phyloP scores from a whole-genome alignment of 2,329 filamentous ascomycete genomes.

The Aspergillus unguis region DNA sequence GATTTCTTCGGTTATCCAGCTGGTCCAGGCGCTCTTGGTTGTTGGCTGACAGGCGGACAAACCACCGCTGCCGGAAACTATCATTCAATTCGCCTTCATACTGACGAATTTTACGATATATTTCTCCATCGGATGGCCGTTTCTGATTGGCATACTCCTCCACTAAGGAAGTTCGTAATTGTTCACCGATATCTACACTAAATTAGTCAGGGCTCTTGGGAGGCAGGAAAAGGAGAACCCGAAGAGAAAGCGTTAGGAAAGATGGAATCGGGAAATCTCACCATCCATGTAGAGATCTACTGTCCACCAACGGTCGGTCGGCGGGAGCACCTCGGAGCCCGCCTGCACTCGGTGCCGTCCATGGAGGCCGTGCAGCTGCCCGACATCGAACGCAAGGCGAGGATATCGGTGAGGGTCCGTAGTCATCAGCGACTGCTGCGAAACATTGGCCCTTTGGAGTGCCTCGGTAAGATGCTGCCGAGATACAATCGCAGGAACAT shows the following conservation, averaged over 20 bases:
- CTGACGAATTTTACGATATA: not conserved
- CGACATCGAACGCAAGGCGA: slow-evolving; percentile 19
- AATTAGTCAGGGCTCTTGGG: too few species aligned
- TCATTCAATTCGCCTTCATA: not conserved
- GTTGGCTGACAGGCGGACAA: slow-evolving; percentile 8
- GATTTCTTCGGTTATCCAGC: slow-evolving; percentile 7
- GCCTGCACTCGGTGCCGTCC: slow-evolving; percentile 22
- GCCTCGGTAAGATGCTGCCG: slow-evolving; percentile 19
- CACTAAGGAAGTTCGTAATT: slow-evolving; percentile 11
- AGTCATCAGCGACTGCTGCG: slow-evolving; percentile 8
- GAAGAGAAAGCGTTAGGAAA: too few species aligned
- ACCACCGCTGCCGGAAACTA: slow-evolving; percentile 5
- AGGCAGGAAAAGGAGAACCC: too few species aligned
- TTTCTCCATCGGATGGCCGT: not conserved
- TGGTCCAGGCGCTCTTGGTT: slow-evolving; percentile 11
- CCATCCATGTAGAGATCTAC: too few species aligned
- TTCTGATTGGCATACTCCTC: slow-evolving; percentile 10
- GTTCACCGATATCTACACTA: slow-evolving; percentile 14
- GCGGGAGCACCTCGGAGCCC: slow-evolving; percentile 19
- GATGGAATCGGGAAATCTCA: too few species aligned
- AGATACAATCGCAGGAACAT: slow-evolving; percentile 30
- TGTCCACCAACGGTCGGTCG: slow-evolving; percentile 25
- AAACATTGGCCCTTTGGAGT: slow-evolving; percentile 8
- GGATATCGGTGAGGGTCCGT: slow-evolving; percentile 13
- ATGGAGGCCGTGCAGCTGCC: slow-evolving; percentile 25